Percentiles rank a stretch among this genome's conserved stretches.
Conservation (phyloP, 179 eudicot genomes). For the Sideroxylon spinosum region DNA sequence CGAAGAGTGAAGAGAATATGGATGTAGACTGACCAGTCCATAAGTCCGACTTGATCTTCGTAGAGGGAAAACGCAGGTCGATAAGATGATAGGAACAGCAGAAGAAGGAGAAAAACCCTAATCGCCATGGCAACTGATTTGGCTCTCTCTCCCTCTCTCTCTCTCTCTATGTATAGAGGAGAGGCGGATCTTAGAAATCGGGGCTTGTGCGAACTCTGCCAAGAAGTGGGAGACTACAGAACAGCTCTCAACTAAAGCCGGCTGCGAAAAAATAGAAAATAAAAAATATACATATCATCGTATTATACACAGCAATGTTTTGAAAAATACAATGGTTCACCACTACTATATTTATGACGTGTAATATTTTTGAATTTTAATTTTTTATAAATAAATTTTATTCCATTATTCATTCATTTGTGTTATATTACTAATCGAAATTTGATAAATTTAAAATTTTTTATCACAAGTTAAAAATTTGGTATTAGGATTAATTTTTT, state of each 20-base stretch:
- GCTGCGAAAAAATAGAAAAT: not conserved
- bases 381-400: too few relatives aligned
- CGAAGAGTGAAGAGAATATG: not conserved
- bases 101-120: constrained; percentile 49
- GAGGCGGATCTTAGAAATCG: constrained; percentile 6
- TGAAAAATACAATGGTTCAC: not conserved
- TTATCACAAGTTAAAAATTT: too few relatives aligned
- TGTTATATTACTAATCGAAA: too few relatives aligned
- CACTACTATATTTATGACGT: not conserved
- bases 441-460: too few relatives aligned
- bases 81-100: constrained; percentile 37
- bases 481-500: too few relatives aligned
- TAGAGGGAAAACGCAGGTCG: constrained; percentile 44
- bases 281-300: too few relatives aligned
- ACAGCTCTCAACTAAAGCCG: not conserved
- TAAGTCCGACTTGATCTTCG: constrained; percentile 97
- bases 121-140: constrained; percentile 66
- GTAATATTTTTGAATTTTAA: too few relatives aligned
- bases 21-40: constrained; percentile 61
- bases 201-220: not conserved
- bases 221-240: not conserved
- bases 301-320: not conserved
- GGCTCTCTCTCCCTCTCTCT: not conserved
- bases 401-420: too few relatives aligned
- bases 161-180: not conserved